Evolutionary conservation across 257 asterid genomes (phyloP).

Genomic region (Ballota nigra): DNA sequence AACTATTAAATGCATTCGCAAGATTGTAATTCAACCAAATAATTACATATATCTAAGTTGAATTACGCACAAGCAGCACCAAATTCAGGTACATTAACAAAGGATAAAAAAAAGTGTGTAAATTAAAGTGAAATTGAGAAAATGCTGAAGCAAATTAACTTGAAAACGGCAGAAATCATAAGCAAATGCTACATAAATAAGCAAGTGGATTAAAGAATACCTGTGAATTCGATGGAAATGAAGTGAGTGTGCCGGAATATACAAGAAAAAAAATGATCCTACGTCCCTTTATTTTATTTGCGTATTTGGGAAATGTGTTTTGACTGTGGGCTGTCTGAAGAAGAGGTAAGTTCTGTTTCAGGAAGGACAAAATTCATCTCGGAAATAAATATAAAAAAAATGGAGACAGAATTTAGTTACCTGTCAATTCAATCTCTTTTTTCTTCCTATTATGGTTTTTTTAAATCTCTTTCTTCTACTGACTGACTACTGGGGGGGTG

Average conservation of each 20-base stretch:
- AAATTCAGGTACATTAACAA: conserved; percentile 1
- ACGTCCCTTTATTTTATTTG: neutral
- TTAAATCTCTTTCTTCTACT: too few species aligned
- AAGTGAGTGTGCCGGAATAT: neutral
- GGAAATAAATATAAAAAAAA: neutral
- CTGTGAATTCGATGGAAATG: conserved; percentile 12
- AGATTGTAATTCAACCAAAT: conserved; percentile 6
- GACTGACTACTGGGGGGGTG: too few species aligned
- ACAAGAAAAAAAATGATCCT: neutral
- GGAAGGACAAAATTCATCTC: neutral
- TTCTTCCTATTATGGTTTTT: neutral
- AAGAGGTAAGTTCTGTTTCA: neutral
- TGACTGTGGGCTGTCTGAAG: neutral
- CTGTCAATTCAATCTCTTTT: neutral
- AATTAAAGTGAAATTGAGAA: neutral
- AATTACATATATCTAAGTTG: conserved; percentile 11
- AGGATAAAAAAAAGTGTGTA: neutral
- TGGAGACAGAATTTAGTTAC: neutral
- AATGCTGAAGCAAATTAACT: neutral
- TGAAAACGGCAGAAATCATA: neutral
- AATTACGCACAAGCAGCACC: conserved; percentile 16
- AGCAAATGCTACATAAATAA: neutral
- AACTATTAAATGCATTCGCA: too few species aligned
- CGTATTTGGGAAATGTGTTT: neutral
- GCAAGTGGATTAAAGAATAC: neutral